These are phyloP conservation scores for Leccinum colubrinum DNA, from an alignment of 1,284 basidiomycete species.

Conservation along the genomic window DNA sequence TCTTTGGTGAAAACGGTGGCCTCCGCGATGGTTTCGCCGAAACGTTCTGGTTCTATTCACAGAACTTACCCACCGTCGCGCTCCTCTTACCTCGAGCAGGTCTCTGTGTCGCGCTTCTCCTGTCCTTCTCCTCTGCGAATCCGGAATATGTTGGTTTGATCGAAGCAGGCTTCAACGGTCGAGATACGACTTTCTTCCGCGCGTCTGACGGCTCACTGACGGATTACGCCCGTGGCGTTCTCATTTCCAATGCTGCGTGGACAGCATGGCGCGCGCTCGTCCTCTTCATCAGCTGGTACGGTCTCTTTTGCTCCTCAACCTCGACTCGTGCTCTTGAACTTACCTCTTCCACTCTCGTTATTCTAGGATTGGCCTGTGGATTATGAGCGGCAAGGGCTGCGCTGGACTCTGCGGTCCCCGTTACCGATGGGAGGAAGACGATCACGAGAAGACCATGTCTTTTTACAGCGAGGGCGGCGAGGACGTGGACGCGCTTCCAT, in stretches of 20 bases:
- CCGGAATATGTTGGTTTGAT: slow-evolving; percentile 46
- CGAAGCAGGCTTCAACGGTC: slow-evolving; percentile 45
- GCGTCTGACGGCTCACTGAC: slow-evolving; percentile 61
- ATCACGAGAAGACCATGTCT: slow-evolving; percentile 57
- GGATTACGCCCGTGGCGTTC: slow-evolving; percentile 67
- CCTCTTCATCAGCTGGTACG: slow-evolving; percentile 63
- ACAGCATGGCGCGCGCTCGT: slow-evolving; percentile 67
- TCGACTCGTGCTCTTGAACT: neutral
- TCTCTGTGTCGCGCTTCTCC: slow-evolving; percentile 64
- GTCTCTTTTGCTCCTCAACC: neutral
- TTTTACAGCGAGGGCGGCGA: slow-evolving; percentile 47
- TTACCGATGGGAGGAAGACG: slow-evolving; percentile 78
- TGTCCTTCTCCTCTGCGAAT: slow-evolving; percentile 58
- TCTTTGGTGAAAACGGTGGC: slow-evolving; percentile 50
- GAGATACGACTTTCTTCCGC: slow-evolving; percentile 76
- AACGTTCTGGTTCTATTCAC: slow-evolving; percentile 74
- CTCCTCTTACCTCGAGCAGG: slow-evolving; percentile 80
- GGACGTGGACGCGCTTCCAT: slow-evolving; percentile 54
- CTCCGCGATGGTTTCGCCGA: slow-evolving; percentile 71
- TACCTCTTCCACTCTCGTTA: neutral
- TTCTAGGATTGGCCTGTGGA: slow-evolving; percentile 68
- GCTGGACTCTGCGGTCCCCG: slow-evolving; percentile 81
- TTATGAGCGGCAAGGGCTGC: slow-evolving; percentile 68
- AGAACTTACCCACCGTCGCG: slow-evolving; percentile 75
- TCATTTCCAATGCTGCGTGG: slow-evolving; percentile 77